Evolutionary conservation across 768 basidiomycete genomes (phyloP).

Genomic region (Lactarius quietus): DNA sequence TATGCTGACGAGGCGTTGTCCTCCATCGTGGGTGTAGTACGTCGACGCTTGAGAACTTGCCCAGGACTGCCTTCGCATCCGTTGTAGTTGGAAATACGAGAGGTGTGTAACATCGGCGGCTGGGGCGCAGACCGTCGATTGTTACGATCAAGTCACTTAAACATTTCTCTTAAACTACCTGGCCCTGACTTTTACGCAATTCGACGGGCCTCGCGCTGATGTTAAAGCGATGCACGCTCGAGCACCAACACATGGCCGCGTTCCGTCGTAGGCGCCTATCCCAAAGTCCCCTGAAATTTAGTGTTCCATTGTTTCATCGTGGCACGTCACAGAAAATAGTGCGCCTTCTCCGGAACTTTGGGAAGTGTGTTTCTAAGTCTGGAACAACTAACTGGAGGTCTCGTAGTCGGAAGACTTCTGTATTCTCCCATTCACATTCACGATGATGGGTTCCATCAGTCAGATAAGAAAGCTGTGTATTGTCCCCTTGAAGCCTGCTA

Average conservation of each 20-base stretch:
- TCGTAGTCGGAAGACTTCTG: background rate
- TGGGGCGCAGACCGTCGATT: constrained; percentile 1
- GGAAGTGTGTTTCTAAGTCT: background rate
- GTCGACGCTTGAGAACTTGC: background rate
- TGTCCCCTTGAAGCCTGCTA: background rate
- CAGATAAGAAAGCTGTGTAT: constrained; percentile 16
- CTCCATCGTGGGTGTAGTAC: constrained; percentile 1
- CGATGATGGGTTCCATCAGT: constrained; percentile 1
- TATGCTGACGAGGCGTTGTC: constrained; percentile 14
- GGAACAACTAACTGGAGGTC: background rate
- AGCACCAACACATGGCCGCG: background rate
- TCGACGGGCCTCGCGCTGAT: constrained; percentile 11
- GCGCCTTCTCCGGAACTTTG: background rate
- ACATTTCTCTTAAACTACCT: constrained; percentile 9
- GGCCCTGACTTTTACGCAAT: constrained; percentile 1
- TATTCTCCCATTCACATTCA: background rate
- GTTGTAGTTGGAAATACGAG: background rate
- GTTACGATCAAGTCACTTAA: background rate
- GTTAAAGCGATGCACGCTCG: constrained; percentile 1
- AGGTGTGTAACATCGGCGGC: constrained; percentile 2
- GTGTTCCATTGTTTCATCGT: constrained; percentile 6
- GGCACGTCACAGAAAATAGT: constrained; percentile 4
- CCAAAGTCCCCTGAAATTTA: background rate
- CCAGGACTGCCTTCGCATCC: constrained; percentile 24
- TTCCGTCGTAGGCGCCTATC: constrained; percentile 4